Base-by-base conservation (phyloP, 2,329 filamentous ascomycete species). In the Xylariomycetidae sp. region DNA sequence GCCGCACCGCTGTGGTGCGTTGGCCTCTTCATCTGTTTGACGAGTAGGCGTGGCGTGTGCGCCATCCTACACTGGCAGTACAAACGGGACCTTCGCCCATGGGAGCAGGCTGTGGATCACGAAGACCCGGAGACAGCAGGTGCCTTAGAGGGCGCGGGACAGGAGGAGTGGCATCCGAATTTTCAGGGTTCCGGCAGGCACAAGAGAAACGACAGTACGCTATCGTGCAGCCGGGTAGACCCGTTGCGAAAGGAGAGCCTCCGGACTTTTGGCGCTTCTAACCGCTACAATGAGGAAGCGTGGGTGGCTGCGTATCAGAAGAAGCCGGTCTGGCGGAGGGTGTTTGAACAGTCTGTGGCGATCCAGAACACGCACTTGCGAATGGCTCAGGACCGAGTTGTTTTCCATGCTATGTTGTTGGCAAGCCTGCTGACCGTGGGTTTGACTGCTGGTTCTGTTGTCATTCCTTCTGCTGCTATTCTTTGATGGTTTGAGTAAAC, bases 101-200 rank as follows among this genome's bases (percentile, higher is more conserved):
- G 64, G 64, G 65, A 68, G 39, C 45, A 54, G 34, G 36, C 31
- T 19, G 31, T n/a, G n/a, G n/a, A n/a, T n/a, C n/a, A n/a, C n/a
- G n/a, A n/a, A n/a, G n/a, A n/a, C n/a, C n/a, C n/a, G n/a, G n/a
- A n/a, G n/a, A n/a, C n/a, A n/a, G n/a, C n/a, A n/a, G n/a, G n/a
- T n/a, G n/a, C n/a, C n/a, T n/a, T n/a, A n/a, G n/a, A n/a, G n/a
- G n/a, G n/a, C n/a, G n/a, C n/a, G n/a, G n/a, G n/a, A n/a, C n/a
- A n/a, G n/a, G n/a, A n/a, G n/a, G n/a, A n/a, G n/a, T n/a, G n/a
- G n/a, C n/a, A n/a, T n/a, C n/a, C n/a, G n/a, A n/a, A n/a, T n/a
- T n/a, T n/a, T n/a, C n/a, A n/a, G n/a, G n/a, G n/a, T n/a, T n/a
- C n/a, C n/a, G n/a, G n/a, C n/a, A n/a, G n/a, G n/a, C n/a, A n/a